phyloP scores from a whole-genome alignment of 208 protist genomes.

The Acanthamoeba pearcei region DNA sequence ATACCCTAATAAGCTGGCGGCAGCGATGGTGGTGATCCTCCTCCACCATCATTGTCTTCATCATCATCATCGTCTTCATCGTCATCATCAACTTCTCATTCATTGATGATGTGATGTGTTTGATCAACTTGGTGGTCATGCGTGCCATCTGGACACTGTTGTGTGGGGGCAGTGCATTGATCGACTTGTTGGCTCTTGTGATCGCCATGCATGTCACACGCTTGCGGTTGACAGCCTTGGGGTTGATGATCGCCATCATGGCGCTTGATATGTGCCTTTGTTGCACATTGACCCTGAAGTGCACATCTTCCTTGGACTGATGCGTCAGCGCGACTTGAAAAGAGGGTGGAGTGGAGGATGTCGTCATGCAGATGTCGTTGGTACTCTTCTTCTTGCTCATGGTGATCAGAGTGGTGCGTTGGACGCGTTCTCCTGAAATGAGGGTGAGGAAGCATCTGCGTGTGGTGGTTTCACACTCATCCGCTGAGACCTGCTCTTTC shows the following conservation, averaged over 20 bases:
- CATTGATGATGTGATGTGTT: no score
- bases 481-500: not conserved
- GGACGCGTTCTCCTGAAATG: not conserved
- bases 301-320: not conserved
- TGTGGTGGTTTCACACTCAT: not conserved
- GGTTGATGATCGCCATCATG: not conserved
- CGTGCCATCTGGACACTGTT: not conserved
- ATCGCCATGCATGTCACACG: not conserved
- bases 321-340: not conserved
- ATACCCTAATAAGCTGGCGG: not conserved
- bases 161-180: not conserved
- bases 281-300: not conserved
- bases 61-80: no score
- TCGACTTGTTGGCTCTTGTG: not conserved
- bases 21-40: not conserved
- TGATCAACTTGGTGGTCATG: not conserved
- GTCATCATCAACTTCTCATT: no score
- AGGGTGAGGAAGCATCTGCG: not conserved
- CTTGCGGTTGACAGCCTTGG: not conserved
- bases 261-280: not conserved
- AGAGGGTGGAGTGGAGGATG: not conserved
- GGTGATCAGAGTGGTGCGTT: not conserved
- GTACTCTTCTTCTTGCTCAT: not conserved
- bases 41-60: not conserved
- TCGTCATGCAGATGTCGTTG: not conserved